phyloP scores from a whole-genome alignment of 2,329 filamentous ascomycete species.

The Calonectria crousiana region DNA sequence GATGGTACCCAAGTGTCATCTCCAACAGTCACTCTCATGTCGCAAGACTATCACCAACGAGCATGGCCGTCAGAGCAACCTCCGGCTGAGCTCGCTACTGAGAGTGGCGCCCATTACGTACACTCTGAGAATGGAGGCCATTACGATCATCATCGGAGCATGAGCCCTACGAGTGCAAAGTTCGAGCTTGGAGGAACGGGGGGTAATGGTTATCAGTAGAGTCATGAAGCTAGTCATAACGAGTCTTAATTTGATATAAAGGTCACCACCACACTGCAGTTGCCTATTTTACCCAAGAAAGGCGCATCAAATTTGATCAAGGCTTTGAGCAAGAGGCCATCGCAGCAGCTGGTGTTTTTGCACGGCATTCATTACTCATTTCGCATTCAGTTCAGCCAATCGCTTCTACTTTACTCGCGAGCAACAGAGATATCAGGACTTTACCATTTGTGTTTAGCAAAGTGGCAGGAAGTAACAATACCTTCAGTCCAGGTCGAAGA shows the following conservation, averaged over 20 bases:
- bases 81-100: neutral
- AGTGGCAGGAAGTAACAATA: too few relatives aligned
- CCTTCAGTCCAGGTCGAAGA: too few relatives aligned
- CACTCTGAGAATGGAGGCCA: neutral
- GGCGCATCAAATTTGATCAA: too few relatives aligned
- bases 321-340: too few relatives aligned
- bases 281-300: too few relatives aligned
- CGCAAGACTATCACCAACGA: neutral
- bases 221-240: neutral
- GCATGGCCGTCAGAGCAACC: neutral
- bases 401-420: too few relatives aligned
- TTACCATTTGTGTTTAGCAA: too few relatives aligned
- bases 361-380: too few relatives aligned
- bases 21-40: neutral
- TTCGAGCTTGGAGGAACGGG: neutral
- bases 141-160: neutral
- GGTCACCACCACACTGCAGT: neutral
- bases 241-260: neutral
- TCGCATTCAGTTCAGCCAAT: too few relatives aligned
- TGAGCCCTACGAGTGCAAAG: slow-evolving; percentile 6
- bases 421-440: too few relatives aligned
- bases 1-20: slow-evolving; percentile 5
- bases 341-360: too few relatives aligned
- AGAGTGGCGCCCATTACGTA: neutral
- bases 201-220: neutral